Base-by-base conservation (phyloP, 2,329 filamentous ascomycete genomes). In the Zymoseptoria tritici region DNA sequence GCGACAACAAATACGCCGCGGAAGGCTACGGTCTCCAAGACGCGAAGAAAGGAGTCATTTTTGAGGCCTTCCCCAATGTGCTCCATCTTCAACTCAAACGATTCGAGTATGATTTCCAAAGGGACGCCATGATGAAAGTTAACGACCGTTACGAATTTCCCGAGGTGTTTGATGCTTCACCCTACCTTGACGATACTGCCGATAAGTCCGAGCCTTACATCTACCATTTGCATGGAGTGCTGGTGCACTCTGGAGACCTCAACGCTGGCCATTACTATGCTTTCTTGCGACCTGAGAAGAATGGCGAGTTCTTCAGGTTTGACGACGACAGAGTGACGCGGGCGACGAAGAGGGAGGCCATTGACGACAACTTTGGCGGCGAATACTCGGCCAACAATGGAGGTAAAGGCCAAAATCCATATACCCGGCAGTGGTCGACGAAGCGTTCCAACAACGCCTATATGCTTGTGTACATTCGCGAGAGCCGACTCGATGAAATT, bases 181-280 rank as follows among this genome's bases (percentile, higher is more conserved):
- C 91, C 0, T 99, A 94, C 72, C 84, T 99, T 20, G 88, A 91
- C 11, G 87, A 91, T 22, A 87, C 90, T 62, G 90, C 91, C 24
- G 92, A 97, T 73, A 89, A 81, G 72, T 94, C 91, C 0, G 91
- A 97, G 72, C 80, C 92, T 1, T 97, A 92, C 85, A 82, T 85
- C 51, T 99, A 99, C 75, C 89, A 96, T 73, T 80, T 99, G 20
- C 93, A 99, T 69, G 91, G 94, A 61, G 94, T 99, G 21, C 81
- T 99, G 52, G 94, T 99, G 6, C 94, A 99, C 76, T 97, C 91
- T 67, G 94, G 94, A 62, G 94, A 97, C 71, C 82, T 97, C 58
- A 97, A 99, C 74, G 93, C 95, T 9, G 94, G 94, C 3, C 94
- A 99, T 75, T 99, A 99, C 76, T 99, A 99, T 72, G 94, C 94